Percentiles rank a stretch among this genome's conserved stretches.
phyloP scores from a whole-genome alignment of 345 rosid species.

The Hypericum perforatum region DNA sequence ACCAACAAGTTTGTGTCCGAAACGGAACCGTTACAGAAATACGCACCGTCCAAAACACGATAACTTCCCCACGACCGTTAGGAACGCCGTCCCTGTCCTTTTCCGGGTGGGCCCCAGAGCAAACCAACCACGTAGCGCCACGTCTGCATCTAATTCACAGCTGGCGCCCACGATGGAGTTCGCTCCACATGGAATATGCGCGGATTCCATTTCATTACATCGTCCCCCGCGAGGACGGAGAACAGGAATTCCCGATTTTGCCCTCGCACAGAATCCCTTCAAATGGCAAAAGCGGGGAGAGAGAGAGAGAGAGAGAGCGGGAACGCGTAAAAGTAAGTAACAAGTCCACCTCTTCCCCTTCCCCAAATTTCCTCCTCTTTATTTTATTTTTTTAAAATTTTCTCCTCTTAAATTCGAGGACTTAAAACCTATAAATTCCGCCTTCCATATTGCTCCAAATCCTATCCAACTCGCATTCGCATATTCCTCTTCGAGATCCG shows the following conservation, averaged over 20 bases:
- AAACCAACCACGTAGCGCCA: neutral
- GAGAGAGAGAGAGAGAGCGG: conserved; percentile 15
- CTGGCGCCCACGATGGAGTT: conserved; percentile 9
- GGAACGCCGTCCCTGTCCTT: conserved; percentile 11
- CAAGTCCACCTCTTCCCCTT: neutral
- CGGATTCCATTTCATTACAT: too few relatives aligned
- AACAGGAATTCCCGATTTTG: too few relatives aligned
- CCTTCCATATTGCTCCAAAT: too few relatives aligned
- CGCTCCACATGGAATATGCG: neutral
- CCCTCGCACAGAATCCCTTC: neutral
- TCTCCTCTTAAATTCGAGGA: conserved; percentile 4
- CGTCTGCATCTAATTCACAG: neutral
- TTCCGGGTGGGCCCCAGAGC: neutral
- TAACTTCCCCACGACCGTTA: conserved; percentile 10
- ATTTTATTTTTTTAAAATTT: conserved; percentile 1
- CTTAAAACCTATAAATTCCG: too few relatives aligned
- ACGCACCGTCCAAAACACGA: conserved; percentile 2
- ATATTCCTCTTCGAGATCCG: conserved; percentile 10
- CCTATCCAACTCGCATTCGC: neutral
- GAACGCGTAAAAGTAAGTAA: conserved; percentile 4
- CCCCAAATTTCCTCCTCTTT: neutral
- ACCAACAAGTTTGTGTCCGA: neutral
- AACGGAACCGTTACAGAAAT: conserved; percentile 1
- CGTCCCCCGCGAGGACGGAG: too few relatives aligned
- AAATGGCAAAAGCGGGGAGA: conserved; percentile 8